Conservation (phyloP, 1,139 yeast genomes). For the Geotrichum armillariae region DNA sequence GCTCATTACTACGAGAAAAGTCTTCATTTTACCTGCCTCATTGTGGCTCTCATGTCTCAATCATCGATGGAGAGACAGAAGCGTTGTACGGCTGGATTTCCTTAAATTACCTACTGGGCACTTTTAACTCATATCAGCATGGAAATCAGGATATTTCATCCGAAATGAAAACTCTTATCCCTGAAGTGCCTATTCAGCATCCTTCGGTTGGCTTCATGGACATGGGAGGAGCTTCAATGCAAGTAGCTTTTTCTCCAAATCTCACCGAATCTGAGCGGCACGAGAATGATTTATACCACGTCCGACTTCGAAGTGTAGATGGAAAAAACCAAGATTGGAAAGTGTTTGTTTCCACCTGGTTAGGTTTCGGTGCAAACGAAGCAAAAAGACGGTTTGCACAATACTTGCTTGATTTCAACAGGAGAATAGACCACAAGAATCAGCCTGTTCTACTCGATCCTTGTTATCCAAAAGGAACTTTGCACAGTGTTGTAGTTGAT, state of each 20-base stretch:
- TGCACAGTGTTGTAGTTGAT: constrained; percentile 30
- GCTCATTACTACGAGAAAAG: constrained; percentile 50
- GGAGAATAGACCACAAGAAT: neutral
- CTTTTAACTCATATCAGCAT: constrained; percentile 39
- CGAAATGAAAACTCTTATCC: constrained; percentile 16
- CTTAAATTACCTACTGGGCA: constrained; percentile 60
- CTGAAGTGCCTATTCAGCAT: constrained; percentile 42
- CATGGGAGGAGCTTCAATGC: constrained; percentile 86
- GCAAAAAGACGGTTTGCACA: constrained; percentile 58
- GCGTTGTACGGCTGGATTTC: constrained; percentile 86
- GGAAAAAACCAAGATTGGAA: constrained; percentile 46
- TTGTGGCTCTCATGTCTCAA: constrained; percentile 53
- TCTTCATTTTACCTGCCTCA: constrained; percentile 59
- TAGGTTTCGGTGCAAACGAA: constrained; percentile 78
- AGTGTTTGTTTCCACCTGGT: constrained; percentile 69
- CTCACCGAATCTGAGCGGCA: constrained; percentile 55
- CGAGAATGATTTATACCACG: constrained; percentile 52
- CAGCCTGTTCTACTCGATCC: constrained; percentile 50
- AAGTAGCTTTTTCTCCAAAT: constrained; percentile 73
- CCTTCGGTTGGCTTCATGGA: constrained; percentile 68
- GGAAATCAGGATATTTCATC: neutral
- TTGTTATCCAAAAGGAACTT: constrained; percentile 53
- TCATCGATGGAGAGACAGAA: constrained; percentile 73
- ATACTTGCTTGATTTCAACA: constrained; percentile 24
- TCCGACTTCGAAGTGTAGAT: constrained; percentile 48